phyloP scores from a whole-genome alignment of 352 stramenopile genomes.

The Chrysophaeum taylorii region DNA sequence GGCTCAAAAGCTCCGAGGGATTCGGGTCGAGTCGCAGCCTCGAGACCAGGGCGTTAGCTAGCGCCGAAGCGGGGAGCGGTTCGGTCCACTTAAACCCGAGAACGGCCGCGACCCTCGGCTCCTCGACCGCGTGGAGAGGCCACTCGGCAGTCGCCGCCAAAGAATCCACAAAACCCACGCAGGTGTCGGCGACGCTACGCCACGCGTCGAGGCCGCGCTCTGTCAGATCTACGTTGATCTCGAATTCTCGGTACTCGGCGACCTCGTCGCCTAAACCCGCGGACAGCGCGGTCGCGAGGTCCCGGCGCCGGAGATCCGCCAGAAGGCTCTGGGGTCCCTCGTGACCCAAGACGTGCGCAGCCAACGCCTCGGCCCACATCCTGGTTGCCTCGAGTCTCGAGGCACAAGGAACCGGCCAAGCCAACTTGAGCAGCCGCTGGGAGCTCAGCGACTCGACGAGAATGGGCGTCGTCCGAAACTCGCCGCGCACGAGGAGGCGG shows the following conservation, averaged over 20 bases:
- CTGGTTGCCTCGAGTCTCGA: conserved; percentile 4
- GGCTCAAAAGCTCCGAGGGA: too few species aligned
- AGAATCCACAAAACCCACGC: conserved; percentile 35
- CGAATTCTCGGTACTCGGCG: conserved; percentile 51
- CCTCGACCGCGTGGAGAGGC: background rate
- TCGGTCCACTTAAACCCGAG: background rate
- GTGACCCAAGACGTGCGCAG: conserved; percentile 81
- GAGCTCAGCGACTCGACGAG: conserved; percentile 39
- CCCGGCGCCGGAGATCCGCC: conserved; percentile 74
- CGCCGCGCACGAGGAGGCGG: too few species aligned
- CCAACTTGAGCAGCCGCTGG: conserved; percentile 40
- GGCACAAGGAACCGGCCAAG: conserved; percentile 40
- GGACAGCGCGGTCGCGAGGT: conserved; percentile 53
- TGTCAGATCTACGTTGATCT: conserved; percentile 52
- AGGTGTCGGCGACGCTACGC: conserved; percentile 43
- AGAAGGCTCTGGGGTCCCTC: conserved; percentile 80
- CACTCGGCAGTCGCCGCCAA: background rate
- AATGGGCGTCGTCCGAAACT: too few species aligned
- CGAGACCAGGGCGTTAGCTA: background rate
- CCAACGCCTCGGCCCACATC: conserved; percentile 50
- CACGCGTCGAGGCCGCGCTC: conserved; percentile 42
- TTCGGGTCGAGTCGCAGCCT: background rate
- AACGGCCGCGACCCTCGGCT: background rate
- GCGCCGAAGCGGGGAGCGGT: too few species aligned
- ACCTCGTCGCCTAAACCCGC: conserved; percentile 43